Evolutionary conservation across 352 stramenopile genomes (phyloP).

Genomic region (Thraustochytrium striatum): DNA sequence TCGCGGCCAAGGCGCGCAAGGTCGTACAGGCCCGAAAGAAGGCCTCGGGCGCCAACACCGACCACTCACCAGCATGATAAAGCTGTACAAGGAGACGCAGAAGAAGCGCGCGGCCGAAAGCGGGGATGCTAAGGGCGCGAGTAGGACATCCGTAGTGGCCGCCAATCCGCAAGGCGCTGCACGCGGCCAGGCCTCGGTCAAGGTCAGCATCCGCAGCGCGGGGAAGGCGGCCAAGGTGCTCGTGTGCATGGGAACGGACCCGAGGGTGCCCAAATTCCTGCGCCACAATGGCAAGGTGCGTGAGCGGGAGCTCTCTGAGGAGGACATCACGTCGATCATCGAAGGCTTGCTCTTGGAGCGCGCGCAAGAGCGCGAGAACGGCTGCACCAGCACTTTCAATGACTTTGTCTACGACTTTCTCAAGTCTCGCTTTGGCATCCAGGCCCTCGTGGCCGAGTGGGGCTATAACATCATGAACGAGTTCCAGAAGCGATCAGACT

Average conservation of each 20-base stretch:
- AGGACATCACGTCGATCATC: not conserved
- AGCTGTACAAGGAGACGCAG: too few species aligned
- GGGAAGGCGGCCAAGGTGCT: not conserved
- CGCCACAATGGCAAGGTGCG: not conserved
- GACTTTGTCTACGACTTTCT: not conserved
- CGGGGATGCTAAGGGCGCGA: too few species aligned
- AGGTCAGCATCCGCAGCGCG: too few species aligned
- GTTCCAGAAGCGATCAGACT: not conserved
- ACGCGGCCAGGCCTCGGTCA: too few species aligned
- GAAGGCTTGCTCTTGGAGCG: not conserved
- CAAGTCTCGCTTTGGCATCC: not conserved
- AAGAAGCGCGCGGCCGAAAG: too few species aligned
- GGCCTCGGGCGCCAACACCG: too few species aligned
- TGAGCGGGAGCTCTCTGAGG: not conserved
- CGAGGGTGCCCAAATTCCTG: not conserved
- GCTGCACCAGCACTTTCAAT: not conserved
- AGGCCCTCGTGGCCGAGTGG: not conserved
- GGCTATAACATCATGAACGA: not conserved
- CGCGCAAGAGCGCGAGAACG: not conserved
- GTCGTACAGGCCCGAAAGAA: too few species aligned
- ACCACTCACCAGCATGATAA: too few species aligned
- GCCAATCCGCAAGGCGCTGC: too few species aligned
- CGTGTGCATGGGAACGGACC: not conserved
- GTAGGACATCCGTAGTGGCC: too few species aligned
- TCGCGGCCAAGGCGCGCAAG: too few species aligned